Conservation (phyloP, 352 stramenopile genomes). For the Halophytophthora batemanensis region DNA sequence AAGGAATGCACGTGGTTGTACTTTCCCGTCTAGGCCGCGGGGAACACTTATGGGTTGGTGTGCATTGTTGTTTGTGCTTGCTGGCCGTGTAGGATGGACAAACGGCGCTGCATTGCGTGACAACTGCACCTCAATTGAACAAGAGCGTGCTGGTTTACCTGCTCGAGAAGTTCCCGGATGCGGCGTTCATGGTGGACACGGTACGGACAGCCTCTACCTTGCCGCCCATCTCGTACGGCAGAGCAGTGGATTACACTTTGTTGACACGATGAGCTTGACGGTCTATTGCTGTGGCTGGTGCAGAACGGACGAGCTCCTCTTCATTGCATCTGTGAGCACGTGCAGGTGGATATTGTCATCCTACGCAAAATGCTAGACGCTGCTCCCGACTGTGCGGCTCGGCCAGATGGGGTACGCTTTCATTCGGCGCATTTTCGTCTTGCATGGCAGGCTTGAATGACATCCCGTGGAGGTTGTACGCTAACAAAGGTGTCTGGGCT, state of each 20-base stretch:
- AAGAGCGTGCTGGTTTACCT: slow-evolving; percentile 35
- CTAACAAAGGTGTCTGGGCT: too few relatives aligned
- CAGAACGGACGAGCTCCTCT: slow-evolving; percentile 50
- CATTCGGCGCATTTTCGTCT: background rate
- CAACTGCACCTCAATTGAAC: slow-evolving; percentile 22
- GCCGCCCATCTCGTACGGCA: too few relatives aligned
- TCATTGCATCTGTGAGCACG: slow-evolving; percentile 52
- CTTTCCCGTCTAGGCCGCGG: too few relatives aligned
- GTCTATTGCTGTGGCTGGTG: slow-evolving; percentile 4
- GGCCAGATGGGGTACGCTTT: slow-evolving; percentile 14
- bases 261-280: background rate
- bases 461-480: too few relatives aligned
- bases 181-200: slow-evolving; percentile 31
- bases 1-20: too few relatives aligned
- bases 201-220: slow-evolving; percentile 11
- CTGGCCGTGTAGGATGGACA: slow-evolving; percentile 23
- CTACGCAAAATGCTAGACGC: slow-evolving; percentile 25
- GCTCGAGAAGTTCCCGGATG: slow-evolving; percentile 28
- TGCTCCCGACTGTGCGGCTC: slow-evolving; percentile 7
- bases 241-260: background rate
- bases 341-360: slow-evolving; percentile 17
- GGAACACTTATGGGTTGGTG: background rate
- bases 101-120: slow-evolving; percentile 51
- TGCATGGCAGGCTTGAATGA: background rate
- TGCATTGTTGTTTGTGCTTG: background rate